Evolutionary conservation across 2,329 filamentous ascomycete species (phyloP).

Genomic region (Xylaria sp.): DNA sequence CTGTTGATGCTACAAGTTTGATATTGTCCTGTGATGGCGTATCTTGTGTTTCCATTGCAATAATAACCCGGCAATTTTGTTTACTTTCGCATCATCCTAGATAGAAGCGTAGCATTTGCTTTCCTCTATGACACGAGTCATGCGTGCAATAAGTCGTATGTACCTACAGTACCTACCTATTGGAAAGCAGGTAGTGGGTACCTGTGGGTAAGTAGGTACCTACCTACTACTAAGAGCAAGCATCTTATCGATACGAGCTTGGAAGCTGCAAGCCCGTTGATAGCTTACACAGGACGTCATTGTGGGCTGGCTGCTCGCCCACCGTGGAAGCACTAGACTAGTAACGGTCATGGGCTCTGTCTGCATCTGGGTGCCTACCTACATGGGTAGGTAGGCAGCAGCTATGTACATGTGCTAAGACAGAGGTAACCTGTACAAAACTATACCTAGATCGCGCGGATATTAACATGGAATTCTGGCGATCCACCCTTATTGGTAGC

Average conservation of each 20-base stretch:
- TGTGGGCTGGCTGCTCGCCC: background rate
- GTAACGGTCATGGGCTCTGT: background rate
- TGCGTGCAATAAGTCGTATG: no score
- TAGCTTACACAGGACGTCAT: background rate
- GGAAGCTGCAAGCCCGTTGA: no score
- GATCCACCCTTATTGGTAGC: no score
- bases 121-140: no score
- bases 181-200: no score
- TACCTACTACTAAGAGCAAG: background rate
- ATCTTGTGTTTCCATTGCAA: constrained; percentile 29
- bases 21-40: constrained; percentile 27
- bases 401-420: no score
- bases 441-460: no score
- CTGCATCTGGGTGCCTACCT: background rate
- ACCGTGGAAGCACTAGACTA: background rate
- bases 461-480: no score
- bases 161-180: background rate
- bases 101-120: background rate
- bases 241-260: background rate
- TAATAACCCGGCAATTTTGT: background rate
- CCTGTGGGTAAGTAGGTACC: no score
- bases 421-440: no score
- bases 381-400: background rate
- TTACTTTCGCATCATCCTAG: background rate
- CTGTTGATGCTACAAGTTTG: constrained; percentile 41